Conservation (phyloP, 2,329 filamentous ascomycete species). For the Xylaria sp. region DNA sequence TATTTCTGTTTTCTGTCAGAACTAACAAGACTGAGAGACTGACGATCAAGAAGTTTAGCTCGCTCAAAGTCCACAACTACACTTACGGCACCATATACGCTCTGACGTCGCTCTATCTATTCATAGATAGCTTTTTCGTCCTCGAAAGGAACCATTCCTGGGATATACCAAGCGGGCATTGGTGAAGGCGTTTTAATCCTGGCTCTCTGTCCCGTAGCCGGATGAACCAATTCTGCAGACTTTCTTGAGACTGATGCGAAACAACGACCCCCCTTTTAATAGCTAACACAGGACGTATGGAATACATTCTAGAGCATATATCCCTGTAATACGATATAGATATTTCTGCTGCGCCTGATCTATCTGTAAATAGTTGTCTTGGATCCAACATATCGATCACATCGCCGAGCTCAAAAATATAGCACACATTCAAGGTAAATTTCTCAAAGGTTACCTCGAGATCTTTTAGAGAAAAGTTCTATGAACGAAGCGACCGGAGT, state of each 20-base stretch:
- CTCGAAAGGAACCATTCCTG: not conserved
- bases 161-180: constrained; percentile 3
- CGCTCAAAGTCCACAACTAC: too few species aligned
- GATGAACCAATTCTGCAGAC: not conserved
- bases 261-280: not conserved
- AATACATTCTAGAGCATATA: not conserved
- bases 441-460: not conserved
- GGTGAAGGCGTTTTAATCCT: not conserved
- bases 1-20: constrained; percentile 41
- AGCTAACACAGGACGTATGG: not conserved
- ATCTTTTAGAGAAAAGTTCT: not conserved
- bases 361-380: too few species aligned
- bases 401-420: constrained; percentile 4
- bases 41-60: constrained; percentile 36
- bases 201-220: not conserved
- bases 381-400: too few species aligned
- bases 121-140: not conserved
- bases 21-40: constrained; percentile 40
- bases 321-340: not conserved
- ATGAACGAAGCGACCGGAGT: not conserved
- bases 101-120: not conserved
- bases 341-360: too few species aligned
- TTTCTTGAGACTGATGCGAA: not conserved
- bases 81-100: too few species aligned
- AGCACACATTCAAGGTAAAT: not conserved